phyloP scores from a whole-genome alignment of 805 yeast genomes.

The Scheffersomyces lignosus region DNA sequence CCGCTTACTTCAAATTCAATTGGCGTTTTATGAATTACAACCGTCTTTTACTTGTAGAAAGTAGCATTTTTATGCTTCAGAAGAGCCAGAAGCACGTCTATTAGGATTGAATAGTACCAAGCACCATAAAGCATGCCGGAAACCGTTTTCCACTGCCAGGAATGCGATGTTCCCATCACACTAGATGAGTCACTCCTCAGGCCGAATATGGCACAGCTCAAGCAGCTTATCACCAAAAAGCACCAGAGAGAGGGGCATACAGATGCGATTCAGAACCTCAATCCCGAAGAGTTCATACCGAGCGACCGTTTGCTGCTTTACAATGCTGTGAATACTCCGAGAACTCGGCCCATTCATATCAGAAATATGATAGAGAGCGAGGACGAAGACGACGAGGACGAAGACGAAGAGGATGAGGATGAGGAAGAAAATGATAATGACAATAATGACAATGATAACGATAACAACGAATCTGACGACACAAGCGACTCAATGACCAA shows the following conservation, averaged over 20 bases:
- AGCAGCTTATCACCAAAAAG: constrained; percentile 45
- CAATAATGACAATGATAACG: not conserved
- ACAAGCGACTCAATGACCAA: not conserved
- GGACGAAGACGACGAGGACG: constrained; percentile 18
- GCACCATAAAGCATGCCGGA: constrained; percentile 6
- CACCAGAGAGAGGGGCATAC: constrained; percentile 12
- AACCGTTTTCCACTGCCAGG: constrained; percentile 48
- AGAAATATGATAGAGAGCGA: constrained; percentile 34
- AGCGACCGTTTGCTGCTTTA: constrained; percentile 37
- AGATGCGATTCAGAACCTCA: constrained; percentile 16
- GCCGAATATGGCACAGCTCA: constrained; percentile 55
- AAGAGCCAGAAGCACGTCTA: too few relatives aligned
- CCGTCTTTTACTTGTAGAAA: too few relatives aligned
- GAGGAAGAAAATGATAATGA: constrained; percentile 6
- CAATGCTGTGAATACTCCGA: constrained; percentile 25
- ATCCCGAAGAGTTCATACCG: constrained; percentile 37
- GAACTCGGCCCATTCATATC: constrained; percentile 20
- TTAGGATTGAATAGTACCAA: too few relatives aligned
- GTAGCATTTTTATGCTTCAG: too few relatives aligned
- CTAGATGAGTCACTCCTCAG: constrained; percentile 57
- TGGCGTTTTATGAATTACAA: too few relatives aligned
- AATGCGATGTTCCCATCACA: constrained; percentile 58
- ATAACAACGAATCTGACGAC: not conserved
- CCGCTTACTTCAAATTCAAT: too few relatives aligned
- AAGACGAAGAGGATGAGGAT: constrained; percentile 15